phyloP scores from a whole-genome alignment of 768 basidiomycete genomes.

The Podaxis pistillaris region DNA sequence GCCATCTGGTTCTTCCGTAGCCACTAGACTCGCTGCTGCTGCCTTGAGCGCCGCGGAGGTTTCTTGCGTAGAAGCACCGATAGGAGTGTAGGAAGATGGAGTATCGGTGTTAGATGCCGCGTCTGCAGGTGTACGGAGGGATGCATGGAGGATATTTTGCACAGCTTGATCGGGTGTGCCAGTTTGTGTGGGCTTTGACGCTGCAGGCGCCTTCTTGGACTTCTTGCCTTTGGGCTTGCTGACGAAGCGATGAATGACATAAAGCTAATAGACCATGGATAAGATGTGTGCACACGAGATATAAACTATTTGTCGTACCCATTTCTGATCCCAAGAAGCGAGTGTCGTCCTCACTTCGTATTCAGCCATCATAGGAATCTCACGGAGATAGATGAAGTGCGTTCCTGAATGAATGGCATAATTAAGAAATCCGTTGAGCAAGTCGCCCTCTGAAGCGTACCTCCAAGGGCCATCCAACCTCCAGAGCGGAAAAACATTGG shows the following conservation, averaged over 20 bases:
- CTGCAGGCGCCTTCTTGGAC: slow-evolving; percentile 16
- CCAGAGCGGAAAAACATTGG: slow-evolving; percentile 57
- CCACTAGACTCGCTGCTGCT: slow-evolving; percentile 9
- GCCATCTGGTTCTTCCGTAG: slow-evolving; percentile 47
- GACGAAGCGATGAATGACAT: slow-evolving; percentile 62
- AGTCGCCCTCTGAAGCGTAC: slow-evolving; percentile 25
- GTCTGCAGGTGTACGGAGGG: slow-evolving; percentile 36
- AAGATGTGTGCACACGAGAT: background rate
- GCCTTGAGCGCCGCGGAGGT: slow-evolving; percentile 28
- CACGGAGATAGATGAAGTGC: slow-evolving; percentile 66
- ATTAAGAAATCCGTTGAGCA: background rate
- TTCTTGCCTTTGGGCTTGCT: slow-evolving; percentile 44
- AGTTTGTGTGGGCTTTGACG: slow-evolving; percentile 11
- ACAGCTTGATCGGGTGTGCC: slow-evolving; percentile 7
- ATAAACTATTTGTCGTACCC: slow-evolving; percentile 44
- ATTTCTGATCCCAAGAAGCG: slow-evolving; percentile 75
- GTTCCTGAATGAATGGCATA: slow-evolving; percentile 41
- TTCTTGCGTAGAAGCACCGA: slow-evolving; percentile 1
- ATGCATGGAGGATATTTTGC: slow-evolving; percentile 21
- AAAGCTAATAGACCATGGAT: slow-evolving; percentile 41
- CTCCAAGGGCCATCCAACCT: slow-evolving; percentile 61
- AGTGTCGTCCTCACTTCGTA: slow-evolving; percentile 63
- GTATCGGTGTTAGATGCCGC: slow-evolving; percentile 26
- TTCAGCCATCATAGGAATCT: slow-evolving; percentile 59
- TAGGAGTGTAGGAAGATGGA: slow-evolving; percentile 17